phyloP scores from a whole-genome alignment of 208 protist genomes.

The Crithidia acanthocephali region DNA sequence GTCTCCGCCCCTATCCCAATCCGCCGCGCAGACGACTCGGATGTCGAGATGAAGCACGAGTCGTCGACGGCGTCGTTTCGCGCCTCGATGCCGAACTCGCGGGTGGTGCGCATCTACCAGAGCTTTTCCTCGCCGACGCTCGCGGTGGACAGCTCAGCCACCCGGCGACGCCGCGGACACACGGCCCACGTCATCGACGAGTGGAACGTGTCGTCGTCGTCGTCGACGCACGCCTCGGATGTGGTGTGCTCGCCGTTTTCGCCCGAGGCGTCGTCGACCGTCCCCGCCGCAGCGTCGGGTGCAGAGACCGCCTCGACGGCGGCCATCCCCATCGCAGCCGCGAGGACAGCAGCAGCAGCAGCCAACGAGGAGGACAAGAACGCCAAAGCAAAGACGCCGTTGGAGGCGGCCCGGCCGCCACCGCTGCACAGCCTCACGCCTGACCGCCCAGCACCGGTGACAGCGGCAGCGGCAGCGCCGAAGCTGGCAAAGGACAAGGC shows the following conservation, averaged over 20 bases:
- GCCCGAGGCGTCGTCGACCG: not conserved
- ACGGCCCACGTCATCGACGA: conserved; percentile 22
- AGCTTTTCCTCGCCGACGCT: conserved; percentile 17
- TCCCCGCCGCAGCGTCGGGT: too few relatives aligned
- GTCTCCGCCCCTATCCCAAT: conserved; percentile 20
- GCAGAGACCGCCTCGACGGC: too few relatives aligned
- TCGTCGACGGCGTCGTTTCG: conserved; percentile 8
- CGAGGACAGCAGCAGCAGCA: not conserved
- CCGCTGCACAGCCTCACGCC: not conserved
- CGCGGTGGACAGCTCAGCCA: not conserved
- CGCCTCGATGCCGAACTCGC: conserved; percentile 18
- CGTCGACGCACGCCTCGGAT: conserved; percentile 9
- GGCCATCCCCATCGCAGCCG: not conserved
- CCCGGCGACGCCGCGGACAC: conserved; percentile 14
- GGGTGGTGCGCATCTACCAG: conserved; percentile 38
- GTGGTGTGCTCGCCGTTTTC: conserved; percentile 6
- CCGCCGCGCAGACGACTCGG: not conserved
- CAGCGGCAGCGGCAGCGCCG: not conserved
- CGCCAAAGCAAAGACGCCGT: not conserved
- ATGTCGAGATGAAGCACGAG: not conserved
- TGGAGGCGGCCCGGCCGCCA: not conserved
- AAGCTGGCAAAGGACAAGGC: not conserved
- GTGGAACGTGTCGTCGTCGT: conserved; percentile 27
- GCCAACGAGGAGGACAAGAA: not conserved
- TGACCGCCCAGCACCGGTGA: not conserved